Evolutionary conservation across 257 asterid genomes (phyloP), one percentile per base, ranked within the genome.

Genomic region (Dorcoceras hygrometricum): DNA sequence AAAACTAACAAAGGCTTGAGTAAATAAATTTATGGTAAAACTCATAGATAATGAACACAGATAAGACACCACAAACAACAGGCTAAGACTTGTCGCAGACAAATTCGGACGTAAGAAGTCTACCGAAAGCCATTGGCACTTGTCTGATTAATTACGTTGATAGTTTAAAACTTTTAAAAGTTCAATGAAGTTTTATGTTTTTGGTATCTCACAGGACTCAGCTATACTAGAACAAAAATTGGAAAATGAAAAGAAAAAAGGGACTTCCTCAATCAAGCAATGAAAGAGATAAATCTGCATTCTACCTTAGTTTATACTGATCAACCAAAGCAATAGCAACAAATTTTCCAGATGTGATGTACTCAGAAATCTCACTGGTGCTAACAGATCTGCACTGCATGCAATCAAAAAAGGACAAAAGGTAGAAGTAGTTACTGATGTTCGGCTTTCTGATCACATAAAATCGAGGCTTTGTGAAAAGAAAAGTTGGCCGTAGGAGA

Each of bases 371-470:
- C 70, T 87, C 91, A 46, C 84, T 82, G 65, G 81, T 71, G 70
- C 83, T 81, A 76, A 91, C 79, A 25, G 98, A 89, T 76, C 96
- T 89, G 96, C 91, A 81, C 98, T 91, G 98, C 76, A 74, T 59
- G 58, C 58, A 29, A 63, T 23, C 46, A 28, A 29, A 60, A 51
- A 5, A 55, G 34, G 24, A 39, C 27, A 11, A 46, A 16, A 31
- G 14, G 5, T 20, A 58, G 22, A 59, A 48, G 25, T 64, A 24
- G 27, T 51, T 9, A 23, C 8, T 55, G 39, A 28, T 27, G 22
- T n/a, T n/a, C n/a, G n/a, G n/a, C n/a, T n/a, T n/a, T n/a, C n/a
- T n/a, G n/a, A n/a, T n/a, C 59, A 23, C 50, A 73, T 68, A 43
- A 60, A 61, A 65, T 36, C 67, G 46, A 43, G 60, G 8, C 27